Base-by-base conservation (phyloP, 441 rosid genomes). In the Aquilaria agallochum region DNA sequence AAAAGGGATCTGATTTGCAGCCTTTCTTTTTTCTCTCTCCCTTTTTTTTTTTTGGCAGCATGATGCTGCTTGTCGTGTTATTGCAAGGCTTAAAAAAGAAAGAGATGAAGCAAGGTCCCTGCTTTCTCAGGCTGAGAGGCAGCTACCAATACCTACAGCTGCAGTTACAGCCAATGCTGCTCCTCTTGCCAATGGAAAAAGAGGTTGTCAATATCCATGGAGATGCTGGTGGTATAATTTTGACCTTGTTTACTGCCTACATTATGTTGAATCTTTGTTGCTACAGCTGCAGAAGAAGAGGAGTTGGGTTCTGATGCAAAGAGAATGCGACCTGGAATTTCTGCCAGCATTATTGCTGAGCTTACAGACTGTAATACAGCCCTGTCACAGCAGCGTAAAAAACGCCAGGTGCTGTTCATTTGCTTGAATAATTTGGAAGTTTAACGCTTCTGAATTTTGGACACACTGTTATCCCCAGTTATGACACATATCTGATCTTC, bases 21-120 rank as follows among this genome's bases (percentile, higher is more conserved):
- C 63, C 50, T 20, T 12, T 31, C 54, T n/a, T 2, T 9, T 52
- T 15, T 20, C 10, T 52, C 15, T 15, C 15, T 15, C 15, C 15
- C 15, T 15, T 15, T 51, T 11, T 58, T 46, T 40, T 55, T 60
- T 3, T 66, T 42, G 65, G 71, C 85, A 95, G 99, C 99, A 95
- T 73, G 99, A 95, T 79, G 96, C 99, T 73, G 97, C 99, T 66
- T 95, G 99, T 77, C 98, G 99, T 40, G 99, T 95, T 67, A 95
- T 95, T 83, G 96, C 97, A 55, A 88, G 98, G 83, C 92, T 95
- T 56, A 90, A 78, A 69, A 95, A 88, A 74, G 99, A 95, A 80
- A 85, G 94, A 68, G 97, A 95, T 68, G 99, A 90, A 66, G 83
- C 99, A 33, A 87, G 92, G 59, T 77, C 90, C 58, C 83, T 95